A percentile compares a stretch with the other conserved stretches of the same genome.
Conservation (phyloP, 2,329 filamentous ascomycete genomes). For the Didymella keratinophila region DNA sequence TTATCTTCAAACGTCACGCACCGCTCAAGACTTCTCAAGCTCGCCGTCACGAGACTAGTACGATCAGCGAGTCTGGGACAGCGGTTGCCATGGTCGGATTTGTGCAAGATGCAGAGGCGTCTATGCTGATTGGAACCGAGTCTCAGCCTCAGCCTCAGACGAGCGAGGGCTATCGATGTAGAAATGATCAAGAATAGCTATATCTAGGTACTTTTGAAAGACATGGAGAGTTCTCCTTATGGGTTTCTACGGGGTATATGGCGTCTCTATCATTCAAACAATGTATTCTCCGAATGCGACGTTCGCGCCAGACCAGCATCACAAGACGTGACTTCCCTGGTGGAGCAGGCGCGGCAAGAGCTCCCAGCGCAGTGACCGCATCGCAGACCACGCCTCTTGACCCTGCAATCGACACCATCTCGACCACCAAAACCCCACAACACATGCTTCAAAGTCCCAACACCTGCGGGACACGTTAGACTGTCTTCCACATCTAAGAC, state of each 20-base stretch:
- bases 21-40: not conserved
- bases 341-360: constrained; percentile 21
- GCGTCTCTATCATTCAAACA: too few relatives aligned
- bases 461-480: not conserved
- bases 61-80: not conserved
- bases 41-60: constrained; percentile 12
- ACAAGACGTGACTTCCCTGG: constrained; percentile 17
- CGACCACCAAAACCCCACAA: constrained; percentile 6
- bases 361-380: constrained; percentile 27
- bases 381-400: constrained; percentile 22
- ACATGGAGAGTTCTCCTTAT: too few relatives aligned
- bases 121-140: not conserved
- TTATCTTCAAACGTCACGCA: constrained; percentile 19
- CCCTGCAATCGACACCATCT: constrained; percentile 16
- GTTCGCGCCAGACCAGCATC: not conserved
- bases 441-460: not conserved
- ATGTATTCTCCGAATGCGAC: not conserved
- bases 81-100: not conserved
- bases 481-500: not conserved
- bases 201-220: too few relatives aligned
- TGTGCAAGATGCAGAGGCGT: not conserved
- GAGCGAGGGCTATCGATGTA: not conserved
- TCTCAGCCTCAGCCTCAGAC: not conserved
- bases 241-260: too few relatives aligned
- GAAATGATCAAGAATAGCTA: not conserved